Evolutionary conservation across 1,284 basidiomycete species (phyloP).

Genomic region (Chalciporus sp.): DNA sequence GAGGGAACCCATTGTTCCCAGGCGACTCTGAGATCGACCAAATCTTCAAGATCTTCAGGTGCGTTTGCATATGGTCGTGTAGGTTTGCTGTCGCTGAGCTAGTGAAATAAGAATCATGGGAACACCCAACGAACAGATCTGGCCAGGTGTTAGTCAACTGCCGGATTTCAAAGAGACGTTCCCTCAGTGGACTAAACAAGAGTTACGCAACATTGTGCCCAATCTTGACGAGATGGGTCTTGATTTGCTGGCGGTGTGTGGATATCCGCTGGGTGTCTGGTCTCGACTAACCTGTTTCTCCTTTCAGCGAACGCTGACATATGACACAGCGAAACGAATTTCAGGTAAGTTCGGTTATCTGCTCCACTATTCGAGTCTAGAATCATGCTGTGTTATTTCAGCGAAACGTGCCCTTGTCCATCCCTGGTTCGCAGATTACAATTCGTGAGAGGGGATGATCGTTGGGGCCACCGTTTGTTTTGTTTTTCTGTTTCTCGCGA

Average conservation of each 20-base stretch:
- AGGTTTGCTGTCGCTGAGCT: conserved; percentile 8
- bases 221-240: conserved; percentile 72
- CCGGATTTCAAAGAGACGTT: conserved; percentile 98
- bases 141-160: conserved; percentile 89
- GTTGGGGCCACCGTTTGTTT: background rate
- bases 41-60: conserved; percentile 99
- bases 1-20: conserved; percentile 90
- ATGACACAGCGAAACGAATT: conserved; percentile 93
- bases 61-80: conserved; percentile 20
- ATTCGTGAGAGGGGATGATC: conserved; percentile 25
- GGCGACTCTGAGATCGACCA: conserved; percentile 99
- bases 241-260: conserved; percentile 74
- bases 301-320: conserved; percentile 76
- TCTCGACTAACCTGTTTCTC: conserved; percentile 6
- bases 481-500: background rate
- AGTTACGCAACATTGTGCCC: conserved; percentile 68
- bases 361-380: background rate
- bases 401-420: conserved; percentile 87
- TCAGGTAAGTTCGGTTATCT: conserved; percentile 60
- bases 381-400: conserved; percentile 32
- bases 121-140: conserved; percentile 90
- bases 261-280: background rate
- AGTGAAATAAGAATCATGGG: conserved; percentile 74
- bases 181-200: conserved; percentile 87
- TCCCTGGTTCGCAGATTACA: conserved; percentile 75